These are phyloP conservation scores for Tolypocladium amazonense DNA, from an alignment of 2,329 filamentous ascomycete species.

Conservation along the genomic window DNA sequence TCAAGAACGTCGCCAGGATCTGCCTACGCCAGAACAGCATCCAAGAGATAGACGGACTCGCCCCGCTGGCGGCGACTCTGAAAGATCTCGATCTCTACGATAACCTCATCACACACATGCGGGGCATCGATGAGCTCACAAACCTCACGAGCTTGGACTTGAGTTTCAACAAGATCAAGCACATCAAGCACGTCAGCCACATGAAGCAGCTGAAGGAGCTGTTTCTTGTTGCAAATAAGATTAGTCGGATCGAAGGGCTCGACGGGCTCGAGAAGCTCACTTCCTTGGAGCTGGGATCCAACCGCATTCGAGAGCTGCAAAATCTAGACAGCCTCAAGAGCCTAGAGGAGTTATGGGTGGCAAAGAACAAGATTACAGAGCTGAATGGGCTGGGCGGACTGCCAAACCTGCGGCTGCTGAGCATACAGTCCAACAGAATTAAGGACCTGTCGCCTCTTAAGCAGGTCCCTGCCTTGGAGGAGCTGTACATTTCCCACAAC, in stretches of 20 bases:
- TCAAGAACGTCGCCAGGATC: conserved; percentile 63
- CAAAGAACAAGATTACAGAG: conserved; percentile 91
- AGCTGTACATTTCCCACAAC: conserved; percentile 95
- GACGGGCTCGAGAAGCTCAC: conserved; percentile 63
- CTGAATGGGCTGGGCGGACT: conserved; percentile 68
- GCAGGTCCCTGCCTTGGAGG: conserved; percentile 68
- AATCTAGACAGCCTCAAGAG: conserved; percentile 68
- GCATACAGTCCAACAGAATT: conserved; percentile 92
- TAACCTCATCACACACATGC: conserved; percentile 82
- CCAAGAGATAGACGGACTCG: conserved; percentile 65
- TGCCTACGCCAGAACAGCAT: conserved; percentile 93
- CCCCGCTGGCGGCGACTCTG: conserved; percentile 53
- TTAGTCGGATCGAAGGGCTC: conserved; percentile 75
- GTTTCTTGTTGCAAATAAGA: conserved; percentile 93
- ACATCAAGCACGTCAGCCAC: conserved; percentile 81
- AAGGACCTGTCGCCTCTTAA: conserved; percentile 65
- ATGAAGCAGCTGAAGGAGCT: conserved; percentile 70
- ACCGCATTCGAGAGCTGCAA: conserved; percentile 79
- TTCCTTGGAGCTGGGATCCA: conserved; percentile 85
- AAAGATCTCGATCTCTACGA: conserved; percentile 91
- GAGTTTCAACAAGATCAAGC: conserved; percentile 98
- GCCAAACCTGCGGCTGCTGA: conserved; percentile 73
- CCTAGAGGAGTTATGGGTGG: conserved; percentile 86
- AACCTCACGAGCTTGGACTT: conserved; percentile 75
- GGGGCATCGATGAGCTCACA: conserved; percentile 67